Evolutionary conservation across 2,329 filamentous ascomycete genomes (phyloP), one percentile per base, ranked within the genome.

Genomic region (Colletotrichum trifolii): DNA sequence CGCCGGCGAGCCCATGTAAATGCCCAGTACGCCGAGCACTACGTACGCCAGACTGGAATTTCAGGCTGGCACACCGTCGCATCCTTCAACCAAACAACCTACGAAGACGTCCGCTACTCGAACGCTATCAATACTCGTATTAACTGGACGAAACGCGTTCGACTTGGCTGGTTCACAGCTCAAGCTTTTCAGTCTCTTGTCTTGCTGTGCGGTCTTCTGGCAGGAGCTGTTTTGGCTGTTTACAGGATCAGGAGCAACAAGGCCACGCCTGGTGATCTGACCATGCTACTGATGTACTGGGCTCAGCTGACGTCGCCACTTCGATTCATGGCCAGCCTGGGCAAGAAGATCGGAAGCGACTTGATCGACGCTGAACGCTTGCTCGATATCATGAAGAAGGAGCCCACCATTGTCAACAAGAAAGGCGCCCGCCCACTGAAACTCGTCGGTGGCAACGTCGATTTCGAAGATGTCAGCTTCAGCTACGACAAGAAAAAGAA

Each of bases 201-300:
- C 36, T 82, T 92, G n/a, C 87, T 89, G 1, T 87, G 84, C 65
- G 91, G 91, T 61, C 85, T 93, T 45, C 82, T 91, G 12, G 90
- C 89, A 4, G 86, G 86, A 40, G 81, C 85, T 2, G 86, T 87
- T 69, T 70, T 88, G 45, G 85, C 85, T 2, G 84, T 88, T 0
- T 91, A 88, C 73, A 89, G 91, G 67, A 89, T 93, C 58, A 88
- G 84, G 2, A 83, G 82, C n/a, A 84, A 83, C 2, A 76, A 84
- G 56, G 84, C 86, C 5, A 86, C 85, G 6, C 81, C 90, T 10
- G 90, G 90, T 60, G 84, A 90, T 68, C 92, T 93, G 69, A 87
- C 91, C 60, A 87, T 89, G 77, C 80, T 93, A 13, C 78, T 93
- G 65, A 90, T 89, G 57, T 93, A 93, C 74, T 92, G 92, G 89